phyloP scores from a whole-genome alignment of 2,329 filamentous ascomycete species.

The Aspergillus sergii region DNA sequence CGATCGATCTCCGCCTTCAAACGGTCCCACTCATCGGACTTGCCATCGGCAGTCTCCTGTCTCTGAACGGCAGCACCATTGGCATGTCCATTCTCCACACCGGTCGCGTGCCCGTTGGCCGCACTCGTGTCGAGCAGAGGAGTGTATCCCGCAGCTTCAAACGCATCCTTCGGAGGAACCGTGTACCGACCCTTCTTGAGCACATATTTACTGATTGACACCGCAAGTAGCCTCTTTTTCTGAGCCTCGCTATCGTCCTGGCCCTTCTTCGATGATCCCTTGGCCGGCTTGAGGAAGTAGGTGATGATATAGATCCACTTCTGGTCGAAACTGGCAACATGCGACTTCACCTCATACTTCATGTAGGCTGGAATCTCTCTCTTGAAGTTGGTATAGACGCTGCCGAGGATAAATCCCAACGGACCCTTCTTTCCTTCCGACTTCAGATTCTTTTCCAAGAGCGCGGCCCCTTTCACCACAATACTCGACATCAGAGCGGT shows the following conservation, averaged over 20 bases:
- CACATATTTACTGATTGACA: constrained; percentile 74
- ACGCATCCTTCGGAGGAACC: constrained; percentile 73
- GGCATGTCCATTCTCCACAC: constrained; percentile 21
- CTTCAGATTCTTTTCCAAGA: constrained; percentile 53
- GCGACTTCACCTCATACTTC: constrained; percentile 71
- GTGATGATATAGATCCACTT: constrained; percentile 78
- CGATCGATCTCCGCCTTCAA: constrained; percentile 58
- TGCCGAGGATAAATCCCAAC: constrained; percentile 67
- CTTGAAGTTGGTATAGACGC: constrained; percentile 71
- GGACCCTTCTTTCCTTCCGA: constrained; percentile 51
- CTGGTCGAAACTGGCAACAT: constrained; percentile 70
- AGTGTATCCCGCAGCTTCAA: constrained; percentile 70
- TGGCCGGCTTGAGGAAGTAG: constrained; percentile 63
- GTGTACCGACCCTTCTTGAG: constrained; percentile 78
- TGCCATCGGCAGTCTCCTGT: constrained; percentile 19
- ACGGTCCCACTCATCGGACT: constrained; percentile 57
- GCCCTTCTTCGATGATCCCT: constrained; percentile 21
- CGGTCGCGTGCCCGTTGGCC: constrained; percentile 16
- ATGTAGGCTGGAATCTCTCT: constrained; percentile 68
- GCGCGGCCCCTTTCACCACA: constrained; percentile 57
- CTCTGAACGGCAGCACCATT: constrained; percentile 9
- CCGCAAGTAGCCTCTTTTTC: constrained; percentile 67
- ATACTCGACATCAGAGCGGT: constrained; percentile 74
- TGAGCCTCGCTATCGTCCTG: constrained; percentile 31
- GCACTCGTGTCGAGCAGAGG: constrained; percentile 50